A percentile compares a stretch with the other conserved stretches of the same genome.
Conservation (phyloP, 345 rosid species). For the Microcos paniculata region DNA sequence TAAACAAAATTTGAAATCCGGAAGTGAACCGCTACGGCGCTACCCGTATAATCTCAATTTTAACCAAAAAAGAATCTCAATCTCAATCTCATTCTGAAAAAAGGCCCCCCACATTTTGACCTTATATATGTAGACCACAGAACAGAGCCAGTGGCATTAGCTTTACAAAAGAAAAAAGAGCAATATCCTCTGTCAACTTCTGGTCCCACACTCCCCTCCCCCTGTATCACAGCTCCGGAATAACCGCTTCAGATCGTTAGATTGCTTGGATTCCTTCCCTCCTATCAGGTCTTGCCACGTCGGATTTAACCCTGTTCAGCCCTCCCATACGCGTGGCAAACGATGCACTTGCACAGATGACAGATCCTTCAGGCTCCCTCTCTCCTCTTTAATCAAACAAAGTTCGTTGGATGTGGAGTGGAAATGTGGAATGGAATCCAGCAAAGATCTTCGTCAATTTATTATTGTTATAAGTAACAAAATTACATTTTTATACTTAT, state of each 20-base stretch:
- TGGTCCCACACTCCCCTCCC: constrained; percentile 8
- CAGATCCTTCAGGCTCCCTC: too few species aligned
- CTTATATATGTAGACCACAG: too few species aligned
- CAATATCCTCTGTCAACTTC: constrained; percentile 1
- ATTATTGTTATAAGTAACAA: too few species aligned
- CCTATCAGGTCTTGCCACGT: constrained; percentile 25
- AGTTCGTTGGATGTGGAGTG: too few species aligned
- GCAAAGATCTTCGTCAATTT: too few species aligned
- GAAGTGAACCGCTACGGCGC: not conserved
- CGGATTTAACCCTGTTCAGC: not conserved
- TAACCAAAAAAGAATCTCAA: not conserved
- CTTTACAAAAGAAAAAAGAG: not conserved
- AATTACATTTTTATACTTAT: too few species aligned
- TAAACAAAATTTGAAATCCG: not conserved
- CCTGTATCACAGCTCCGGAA: constrained; percentile 7
- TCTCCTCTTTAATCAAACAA: too few species aligned
- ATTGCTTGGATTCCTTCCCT: constrained; percentile 7
- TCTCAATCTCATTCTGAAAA: too few species aligned
- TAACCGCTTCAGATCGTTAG: not conserved
- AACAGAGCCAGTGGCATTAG: not conserved
- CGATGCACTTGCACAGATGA: not conserved
- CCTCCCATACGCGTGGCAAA: not conserved
- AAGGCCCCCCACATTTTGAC: not conserved
- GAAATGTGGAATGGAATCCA: too few species aligned
- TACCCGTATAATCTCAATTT: not conserved